These are phyloP conservation scores for Russula vinacea DNA, from an alignment of 768 basidiomycete genomes.

Conservation along the genomic window DNA sequence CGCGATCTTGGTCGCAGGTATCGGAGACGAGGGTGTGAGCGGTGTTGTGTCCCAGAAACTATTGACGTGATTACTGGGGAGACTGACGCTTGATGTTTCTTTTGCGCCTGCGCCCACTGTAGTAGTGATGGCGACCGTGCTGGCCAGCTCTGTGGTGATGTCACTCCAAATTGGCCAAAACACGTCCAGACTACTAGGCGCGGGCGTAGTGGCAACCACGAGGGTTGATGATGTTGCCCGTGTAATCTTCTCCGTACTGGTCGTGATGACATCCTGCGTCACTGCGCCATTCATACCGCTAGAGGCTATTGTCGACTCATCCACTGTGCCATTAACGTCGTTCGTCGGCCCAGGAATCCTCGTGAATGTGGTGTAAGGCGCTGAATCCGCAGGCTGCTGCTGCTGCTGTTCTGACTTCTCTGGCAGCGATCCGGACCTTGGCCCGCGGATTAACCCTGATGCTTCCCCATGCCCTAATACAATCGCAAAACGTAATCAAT, in stretches of 20 bases:
- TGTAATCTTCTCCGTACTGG: not conserved
- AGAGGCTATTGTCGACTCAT: constrained; percentile 1
- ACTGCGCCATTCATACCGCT: not conserved
- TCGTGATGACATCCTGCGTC: not conserved
- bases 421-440: not conserved
- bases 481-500: not conserved
- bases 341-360: not conserved
- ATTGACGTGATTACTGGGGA: not conserved
- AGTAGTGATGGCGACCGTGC: not conserved
- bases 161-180: not conserved
- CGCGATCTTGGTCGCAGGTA: not conserved
- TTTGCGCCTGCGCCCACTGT: not conserved
- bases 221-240: not conserved
- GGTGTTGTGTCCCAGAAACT: not conserved
- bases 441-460: not conserved
- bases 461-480: not conserved
- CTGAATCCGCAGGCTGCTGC: not conserved
- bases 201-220: not conserved
- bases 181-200: not conserved
- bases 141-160: not conserved
- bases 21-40: not conserved
- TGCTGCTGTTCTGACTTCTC: not conserved
- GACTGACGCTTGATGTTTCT: not conserved
- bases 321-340: no score
- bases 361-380: not conserved